Base-by-base conservation (phyloP, 495 filamentous ascomycete species). In the Cercophora scortea region DNA sequence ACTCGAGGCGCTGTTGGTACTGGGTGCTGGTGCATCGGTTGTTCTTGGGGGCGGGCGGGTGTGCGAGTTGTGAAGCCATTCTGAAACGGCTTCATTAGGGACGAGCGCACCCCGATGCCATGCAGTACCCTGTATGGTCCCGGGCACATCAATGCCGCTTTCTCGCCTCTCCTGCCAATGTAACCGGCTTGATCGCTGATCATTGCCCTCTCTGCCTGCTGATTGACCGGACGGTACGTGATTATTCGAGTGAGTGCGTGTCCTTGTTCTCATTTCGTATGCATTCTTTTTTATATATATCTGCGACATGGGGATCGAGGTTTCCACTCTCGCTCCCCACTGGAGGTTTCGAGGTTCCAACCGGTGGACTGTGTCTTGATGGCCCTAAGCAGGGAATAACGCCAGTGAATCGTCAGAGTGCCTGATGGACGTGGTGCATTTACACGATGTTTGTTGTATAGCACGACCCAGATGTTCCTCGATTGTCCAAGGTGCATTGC, bases 1-100 rank as follows among this genome's bases (percentile, higher is more conserved):
- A 48, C 32, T 39, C 46, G 13, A 48, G 25, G 17, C 46, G 17
- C n/a, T 12, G 25, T 6, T 36, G 10, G 32, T 46, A 38, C 8
- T 38, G 3, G 10, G 32, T 46, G 45, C 8, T 38, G 3, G 0
- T 19, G 19, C 9, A 17, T 32, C 18, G 13, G 13, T 16, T 33
- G 9, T 41, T 32, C 4, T 19, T 15, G n/a, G 16, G 16, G 25
- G 39, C 41, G 38, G 43, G 45, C 15, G 47, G 53, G 39, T 54
- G 51, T 52, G 60, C 47, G 47, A 51, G 19, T 25, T 57, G 48
- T 61, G 58, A 61, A 61, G 49, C 57, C 53, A 18, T 61, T 56
- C 51, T 64, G 61, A 64, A 64, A 64, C 61, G 48, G 32, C 32
- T 13, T 47, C 44, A 15, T 15, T 52, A 48, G 36, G 58, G 8